Percentiles rank a stretch among this genome's conserved stretches.
Evolutionary conservation across 2,329 filamentous ascomycete species (phyloP).

Genomic region (Escovopsis sp.): DNA sequence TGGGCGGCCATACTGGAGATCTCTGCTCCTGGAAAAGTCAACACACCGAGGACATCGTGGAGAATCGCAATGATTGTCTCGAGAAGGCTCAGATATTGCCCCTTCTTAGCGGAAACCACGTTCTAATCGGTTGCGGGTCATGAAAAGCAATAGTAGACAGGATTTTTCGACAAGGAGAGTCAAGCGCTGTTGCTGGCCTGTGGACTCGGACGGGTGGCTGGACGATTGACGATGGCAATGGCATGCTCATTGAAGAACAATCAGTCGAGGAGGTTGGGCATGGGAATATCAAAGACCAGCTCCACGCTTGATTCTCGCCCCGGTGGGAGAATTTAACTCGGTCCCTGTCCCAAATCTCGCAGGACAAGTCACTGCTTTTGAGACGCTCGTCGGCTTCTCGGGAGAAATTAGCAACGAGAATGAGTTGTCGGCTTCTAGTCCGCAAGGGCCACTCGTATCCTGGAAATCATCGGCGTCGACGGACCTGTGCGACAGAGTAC

Average conservation of each 20-base stretch:
- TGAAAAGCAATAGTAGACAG: slow-evolving; percentile 7
- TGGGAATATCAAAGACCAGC: not conserved
- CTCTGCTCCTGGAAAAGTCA: not conserved
- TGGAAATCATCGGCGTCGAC: too few species aligned
- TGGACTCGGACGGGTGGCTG: slow-evolving; percentile 1
- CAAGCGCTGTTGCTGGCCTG: not conserved
- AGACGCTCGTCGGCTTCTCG: too few species aligned
- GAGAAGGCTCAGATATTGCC: not conserved
- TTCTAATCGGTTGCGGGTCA: slow-evolving; percentile 8
- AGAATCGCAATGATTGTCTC: slow-evolving; percentile 8
- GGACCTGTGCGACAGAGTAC: too few species aligned
- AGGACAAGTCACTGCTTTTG: too few species aligned
- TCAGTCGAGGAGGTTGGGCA: not conserved
- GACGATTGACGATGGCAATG: not conserved
- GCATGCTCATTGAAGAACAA: slow-evolving; percentile 3
- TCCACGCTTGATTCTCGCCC: not conserved
- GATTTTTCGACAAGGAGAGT: not conserved
- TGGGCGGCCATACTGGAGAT: slow-evolving; percentile 1
- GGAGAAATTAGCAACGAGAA: too few species aligned
- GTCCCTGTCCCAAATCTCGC: too few species aligned
- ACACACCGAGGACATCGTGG: slow-evolving; percentile 19
- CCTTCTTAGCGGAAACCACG: slow-evolving; percentile 8
- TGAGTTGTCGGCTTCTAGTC: too few species aligned
- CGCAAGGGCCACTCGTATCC: too few species aligned
- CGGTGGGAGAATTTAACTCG: too few species aligned